Conservation (phyloP, 2,329 filamentous ascomycete genomes). For the Aspergillus tamarii region DNA sequence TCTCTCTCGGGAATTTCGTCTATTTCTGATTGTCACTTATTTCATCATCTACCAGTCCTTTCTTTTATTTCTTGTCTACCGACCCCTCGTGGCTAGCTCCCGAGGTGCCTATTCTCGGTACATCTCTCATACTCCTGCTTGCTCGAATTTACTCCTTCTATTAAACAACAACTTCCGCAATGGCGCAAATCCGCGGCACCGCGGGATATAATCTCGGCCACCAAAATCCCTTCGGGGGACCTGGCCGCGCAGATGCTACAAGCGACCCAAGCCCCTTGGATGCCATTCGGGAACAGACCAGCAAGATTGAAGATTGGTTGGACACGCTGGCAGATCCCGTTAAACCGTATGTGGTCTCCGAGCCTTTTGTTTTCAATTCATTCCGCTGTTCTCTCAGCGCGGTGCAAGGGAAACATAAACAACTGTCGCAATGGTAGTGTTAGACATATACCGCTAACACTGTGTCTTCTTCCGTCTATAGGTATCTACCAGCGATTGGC, state of each 20-base stretch:
- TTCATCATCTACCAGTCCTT: background rate
- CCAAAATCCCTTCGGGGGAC: constrained; percentile 70
- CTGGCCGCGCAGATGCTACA: constrained; percentile 60
- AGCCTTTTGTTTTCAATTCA: background rate
- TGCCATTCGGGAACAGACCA: constrained; percentile 89
- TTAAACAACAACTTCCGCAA: constrained; percentile 29
- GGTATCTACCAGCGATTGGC: constrained; percentile 91
- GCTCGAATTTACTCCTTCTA: background rate
- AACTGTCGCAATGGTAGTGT: constrained; percentile 18
- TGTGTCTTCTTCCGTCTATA: constrained; percentile 48
- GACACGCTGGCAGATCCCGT: constrained; percentile 86
- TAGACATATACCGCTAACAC: constrained; percentile 30
- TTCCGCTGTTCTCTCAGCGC: background rate
- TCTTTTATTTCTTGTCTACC: background rate
- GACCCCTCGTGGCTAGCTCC: background rate
- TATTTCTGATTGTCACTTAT: background rate
- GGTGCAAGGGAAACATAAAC: background rate
- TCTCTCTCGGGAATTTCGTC: background rate
- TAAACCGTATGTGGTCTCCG: constrained; percentile 76
- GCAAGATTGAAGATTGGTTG: constrained; percentile 94
- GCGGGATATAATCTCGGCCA: constrained; percentile 83
- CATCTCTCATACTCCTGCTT: constrained; percentile 8
- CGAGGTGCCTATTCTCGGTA: constrained; percentile 3
- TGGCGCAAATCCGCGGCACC: constrained; percentile 64
- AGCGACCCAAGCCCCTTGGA: constrained; percentile 79